phyloP scores from a whole-genome alignment of 139 green algal species.

The Pleodorina starrii region DNA sequence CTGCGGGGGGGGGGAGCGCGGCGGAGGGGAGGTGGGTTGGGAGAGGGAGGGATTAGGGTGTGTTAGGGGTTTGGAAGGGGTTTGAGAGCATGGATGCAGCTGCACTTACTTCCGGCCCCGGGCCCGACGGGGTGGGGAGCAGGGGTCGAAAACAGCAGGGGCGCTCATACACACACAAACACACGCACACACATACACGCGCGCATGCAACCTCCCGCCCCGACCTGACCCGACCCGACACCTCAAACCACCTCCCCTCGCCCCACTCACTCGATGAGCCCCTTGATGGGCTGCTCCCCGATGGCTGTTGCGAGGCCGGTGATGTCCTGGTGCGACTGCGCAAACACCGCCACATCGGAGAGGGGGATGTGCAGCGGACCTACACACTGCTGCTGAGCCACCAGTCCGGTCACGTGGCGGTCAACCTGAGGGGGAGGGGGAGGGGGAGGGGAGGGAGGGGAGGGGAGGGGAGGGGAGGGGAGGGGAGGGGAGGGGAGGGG shows the following conservation, averaged over 20 bases:
- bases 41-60: background rate
- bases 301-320: constrained; percentile 94
- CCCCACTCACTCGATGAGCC: constrained; percentile 84
- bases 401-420: constrained; percentile 79
- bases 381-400: constrained; percentile 98
- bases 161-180: no score
- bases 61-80: background rate
- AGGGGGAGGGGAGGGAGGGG: background rate
- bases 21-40: background rate
- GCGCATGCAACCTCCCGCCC: no score
- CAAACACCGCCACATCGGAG: constrained; percentile 93
- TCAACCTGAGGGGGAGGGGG: constrained; percentile 4
- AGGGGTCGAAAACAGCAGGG: no score
- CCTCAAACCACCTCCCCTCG: no score
- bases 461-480: no score
- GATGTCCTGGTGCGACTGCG: constrained; percentile 84
- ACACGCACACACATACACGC: no score
- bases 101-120: no score
- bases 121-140: no score
- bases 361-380: constrained; percentile 95
- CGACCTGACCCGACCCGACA: no score
- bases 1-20: background rate
- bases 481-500: no score
- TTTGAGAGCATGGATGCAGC: no score
- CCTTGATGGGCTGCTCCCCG: constrained; percentile 97